A percentile compares a stretch with the other conserved stretches of the same genome.
Evolutionary conservation across 805 yeast genomes (phyloP).

Genomic region (Candida multigemmis): DNA sequence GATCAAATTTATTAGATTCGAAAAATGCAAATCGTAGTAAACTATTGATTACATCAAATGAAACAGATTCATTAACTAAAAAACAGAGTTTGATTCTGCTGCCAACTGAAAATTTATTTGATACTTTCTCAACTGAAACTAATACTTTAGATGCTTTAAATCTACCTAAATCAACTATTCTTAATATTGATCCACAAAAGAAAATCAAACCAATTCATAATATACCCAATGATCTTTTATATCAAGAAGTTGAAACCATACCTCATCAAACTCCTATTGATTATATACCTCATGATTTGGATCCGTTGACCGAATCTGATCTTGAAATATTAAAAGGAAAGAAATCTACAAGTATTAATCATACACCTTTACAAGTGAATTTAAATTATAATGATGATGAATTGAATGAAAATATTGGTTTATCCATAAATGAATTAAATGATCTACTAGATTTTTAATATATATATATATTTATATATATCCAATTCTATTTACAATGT

Average conservation of each 20-base stretch:
- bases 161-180: conserved; percentile 1
- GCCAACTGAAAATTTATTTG: conserved; percentile 2
- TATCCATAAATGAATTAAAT: conserved; percentile 21
- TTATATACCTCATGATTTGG: conserved; percentile 36
- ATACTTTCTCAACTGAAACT: conserved; percentile 6
- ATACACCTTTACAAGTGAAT: conserved; percentile 5
- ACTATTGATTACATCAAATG: conserved; percentile 11
- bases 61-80: conserved; percentile 18
- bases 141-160: conserved; percentile 1
- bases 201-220: conserved; percentile 5
- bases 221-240: conserved; percentile 1
- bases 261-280: conserved; percentile 10
- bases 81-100: conserved; percentile 1
- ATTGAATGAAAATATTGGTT: conserved; percentile 15
- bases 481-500: background rate
- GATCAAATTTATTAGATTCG: conserved; percentile 7
- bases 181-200: conserved; percentile 7
- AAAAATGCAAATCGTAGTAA: conserved; percentile 10
- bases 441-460: conserved; percentile 23
- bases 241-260: conserved; percentile 13
- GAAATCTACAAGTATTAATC: conserved; percentile 4
- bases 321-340: conserved; percentile 11
- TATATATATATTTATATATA: background rate
- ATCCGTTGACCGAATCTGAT: conserved; percentile 24
- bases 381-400: conserved; percentile 4